These are phyloP conservation scores for Neoboletus brunneissimus DNA, from an alignment of 768 basidiomycete genomes.

Conservation along the genomic window DNA sequence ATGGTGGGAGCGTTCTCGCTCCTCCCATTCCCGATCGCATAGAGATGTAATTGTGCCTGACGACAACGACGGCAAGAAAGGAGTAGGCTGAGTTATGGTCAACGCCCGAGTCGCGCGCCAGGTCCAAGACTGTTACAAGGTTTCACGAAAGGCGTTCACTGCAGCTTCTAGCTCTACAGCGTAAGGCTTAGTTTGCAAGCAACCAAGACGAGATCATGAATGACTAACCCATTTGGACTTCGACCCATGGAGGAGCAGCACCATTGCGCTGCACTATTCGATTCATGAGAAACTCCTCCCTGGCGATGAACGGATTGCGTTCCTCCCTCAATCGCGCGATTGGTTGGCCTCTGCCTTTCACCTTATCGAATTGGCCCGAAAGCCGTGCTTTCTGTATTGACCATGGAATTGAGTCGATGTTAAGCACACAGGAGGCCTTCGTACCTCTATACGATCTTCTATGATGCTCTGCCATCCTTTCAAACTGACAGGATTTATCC, in stretches of 20 bases:
- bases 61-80: constrained; percentile 37
- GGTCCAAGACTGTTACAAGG: constrained; percentile 68
- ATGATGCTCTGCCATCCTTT: constrained; percentile 75
- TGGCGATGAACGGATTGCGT: constrained; percentile 62
- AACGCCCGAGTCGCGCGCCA: constrained; percentile 68
- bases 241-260: constrained; percentile 85
- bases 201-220: constrained; percentile 1
- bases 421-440: constrained; percentile 4
- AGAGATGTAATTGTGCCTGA: constrained; percentile 40
- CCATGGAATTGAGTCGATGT: neutral
- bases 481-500: constrained; percentile 56
- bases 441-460: constrained; percentile 79
- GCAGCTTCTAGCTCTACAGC: constrained; percentile 63
- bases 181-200: constrained; percentile 1
- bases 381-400: constrained; percentile 54
- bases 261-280: constrained; percentile 79
- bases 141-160: constrained; percentile 57
- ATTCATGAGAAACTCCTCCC: constrained; percentile 84
- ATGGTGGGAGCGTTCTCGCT: constrained; percentile 64
- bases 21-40: constrained; percentile 70
- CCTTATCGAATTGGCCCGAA: constrained; percentile 67
- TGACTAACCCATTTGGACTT: constrained; percentile 65
- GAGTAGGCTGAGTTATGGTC: constrained; percentile 41
- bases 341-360: constrained; percentile 65
- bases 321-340: constrained; percentile 43